Base-by-base conservation (phyloP, 768 basidiomycete species). In the Tulasnella sp. region DNA sequence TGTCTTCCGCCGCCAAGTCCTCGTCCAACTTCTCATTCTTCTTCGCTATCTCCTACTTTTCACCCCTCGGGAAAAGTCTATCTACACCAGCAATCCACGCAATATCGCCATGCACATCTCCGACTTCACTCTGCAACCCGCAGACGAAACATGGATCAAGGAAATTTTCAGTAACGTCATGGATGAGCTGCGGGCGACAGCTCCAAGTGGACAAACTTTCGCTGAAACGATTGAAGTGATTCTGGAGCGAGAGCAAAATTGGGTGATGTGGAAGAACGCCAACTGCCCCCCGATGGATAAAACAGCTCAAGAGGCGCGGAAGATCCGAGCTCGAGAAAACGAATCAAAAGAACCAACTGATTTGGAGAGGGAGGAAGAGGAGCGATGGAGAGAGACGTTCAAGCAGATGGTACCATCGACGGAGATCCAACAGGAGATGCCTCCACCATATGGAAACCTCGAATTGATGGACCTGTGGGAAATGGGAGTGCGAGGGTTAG, bases 1-100 rank as follows among this genome's bases (percentile, higher is more conserved):
- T 0, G 90, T 93, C 81, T 98, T 98, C 86, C 92, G 95, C n/a
- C 90, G 94, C 20, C 96, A 97, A 84, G 90, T 96, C 84, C 87
- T 97, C 26, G 91, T 96, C 82, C 95, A 98, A 78, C 77, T 82
- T 51, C 81, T 83, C 35, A 83, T 84, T 78, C 81, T 84, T 32
- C 79, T 82, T 40, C 81, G 82, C 42, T 82, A 83, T 80, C 72
- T 81, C 23, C 44, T 74, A 7, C 51, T 61, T 26, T 81, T 78
- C 71, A 79, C 75, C 16, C 55, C 55, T n/a, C 67, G 74, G 39
- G 76, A 78, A 44, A 80, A 78, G 44, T 26, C 75, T 11, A 40
- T 57, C 26, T 81, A 75, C 79, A 42, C 46, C 11, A 37, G 35
- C 32, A 42, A 39, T 10, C 37, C 35, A 4, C 79, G 79, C 44